These are phyloP conservation scores for Fraxinus anomala DNA, from an alignment of 257 asterid genomes.

Conservation along the genomic window DNA sequence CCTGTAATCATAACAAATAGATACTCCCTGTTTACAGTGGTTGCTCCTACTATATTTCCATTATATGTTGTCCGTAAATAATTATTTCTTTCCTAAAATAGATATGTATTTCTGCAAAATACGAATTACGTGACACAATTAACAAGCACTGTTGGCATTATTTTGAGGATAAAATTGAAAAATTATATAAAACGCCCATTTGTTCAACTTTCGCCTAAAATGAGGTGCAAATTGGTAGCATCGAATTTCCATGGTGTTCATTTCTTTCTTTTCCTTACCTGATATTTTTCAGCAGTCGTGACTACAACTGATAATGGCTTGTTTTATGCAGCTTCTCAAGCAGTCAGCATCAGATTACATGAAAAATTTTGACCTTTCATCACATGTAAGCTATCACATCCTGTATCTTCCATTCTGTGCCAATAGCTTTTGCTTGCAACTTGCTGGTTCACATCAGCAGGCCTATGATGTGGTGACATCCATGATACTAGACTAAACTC, in stretches of 20 bases:
- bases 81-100: too few relatives aligned
- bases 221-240: constrained; percentile 10
- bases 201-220: background rate
- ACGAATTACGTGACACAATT: background rate
- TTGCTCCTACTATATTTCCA: background rate
- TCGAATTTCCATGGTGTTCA: background rate
- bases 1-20: background rate
- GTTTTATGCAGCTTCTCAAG: constrained; percentile 75
- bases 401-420: constrained; percentile 14
- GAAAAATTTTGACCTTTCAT: constrained; percentile 60
- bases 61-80: background rate
- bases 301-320: constrained; percentile 24
- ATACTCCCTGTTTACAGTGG: background rate
- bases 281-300: constrained; percentile 2
- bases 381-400: constrained; percentile 57
- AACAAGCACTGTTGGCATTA: background rate
- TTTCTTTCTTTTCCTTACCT: constrained; percentile 9
- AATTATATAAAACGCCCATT: background rate
- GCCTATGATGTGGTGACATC: background rate
- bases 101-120: background rate
- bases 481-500: background rate
- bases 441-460: constrained; percentile 8
- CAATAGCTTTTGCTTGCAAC: constrained; percentile 16
- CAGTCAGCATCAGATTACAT: constrained; percentile 76
- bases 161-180: background rate